Percentiles rank a stretch among this genome's conserved stretches.
phyloP scores from a whole-genome alignment of 305 asterid species.

The Fraxinus sp. region DNA sequence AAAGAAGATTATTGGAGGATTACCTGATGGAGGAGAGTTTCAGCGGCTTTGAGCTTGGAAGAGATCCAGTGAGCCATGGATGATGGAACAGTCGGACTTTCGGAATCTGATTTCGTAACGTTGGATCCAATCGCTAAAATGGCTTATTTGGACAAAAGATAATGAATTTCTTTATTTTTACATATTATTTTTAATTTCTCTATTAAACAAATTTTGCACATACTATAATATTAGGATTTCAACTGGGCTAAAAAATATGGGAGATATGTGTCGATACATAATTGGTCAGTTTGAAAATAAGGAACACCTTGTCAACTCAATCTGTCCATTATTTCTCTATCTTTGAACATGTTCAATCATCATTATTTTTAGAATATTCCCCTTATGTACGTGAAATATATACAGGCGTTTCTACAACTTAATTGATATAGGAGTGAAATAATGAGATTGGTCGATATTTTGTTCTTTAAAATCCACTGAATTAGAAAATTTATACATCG shows the following conservation, averaged over 20 bases:
- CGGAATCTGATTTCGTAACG: conserved; percentile 12
- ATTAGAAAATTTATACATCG: not conserved
- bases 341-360: too few relatives aligned
- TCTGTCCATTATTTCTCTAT: too few relatives aligned
- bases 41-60: conserved; percentile 96
- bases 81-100: conserved; percentile 15
- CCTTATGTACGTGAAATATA: too few relatives aligned
- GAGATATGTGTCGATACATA: too few relatives aligned
- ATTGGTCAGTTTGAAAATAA: too few relatives aligned
- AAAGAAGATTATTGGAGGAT: conserved; percentile 6
- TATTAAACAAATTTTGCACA: not conserved
- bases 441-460: not conserved
- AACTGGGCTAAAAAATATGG: too few relatives aligned
- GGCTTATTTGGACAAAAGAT: not conserved
- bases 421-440: not conserved
- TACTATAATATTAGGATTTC: too few relatives aligned
- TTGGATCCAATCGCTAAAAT: conserved; percentile 17
- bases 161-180: not conserved
- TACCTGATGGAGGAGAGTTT: conserved; percentile 86
- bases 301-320: too few relatives aligned
- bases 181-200: not conserved
- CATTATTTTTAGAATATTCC: too few relatives aligned
- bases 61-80: conserved; percentile 97
- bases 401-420: too few relatives aligned
- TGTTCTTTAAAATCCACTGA: not conserved